Base-by-base conservation (phyloP, 2,329 filamentous ascomycete genomes). In the Diaporthe amygdali region DNA sequence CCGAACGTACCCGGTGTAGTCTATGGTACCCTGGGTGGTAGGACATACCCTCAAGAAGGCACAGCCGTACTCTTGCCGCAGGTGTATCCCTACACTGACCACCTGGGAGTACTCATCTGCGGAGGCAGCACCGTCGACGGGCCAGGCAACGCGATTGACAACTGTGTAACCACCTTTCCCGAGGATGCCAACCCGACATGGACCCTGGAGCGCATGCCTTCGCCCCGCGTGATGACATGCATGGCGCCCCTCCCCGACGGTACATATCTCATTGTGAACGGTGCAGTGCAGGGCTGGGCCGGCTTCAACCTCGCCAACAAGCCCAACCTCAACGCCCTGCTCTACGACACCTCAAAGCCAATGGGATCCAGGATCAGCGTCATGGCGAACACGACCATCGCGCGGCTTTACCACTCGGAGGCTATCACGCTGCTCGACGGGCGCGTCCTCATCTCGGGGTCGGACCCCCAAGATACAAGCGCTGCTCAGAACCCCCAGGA, bases 141-240 rank as follows among this genome's bases (percentile, higher is more conserved):
- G n/a, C 82, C 82, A 2, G 82, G 80, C 25, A 81, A 84, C 74
- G 87, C 86, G 3, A 78, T 90, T n/a, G 88, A 90, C 77, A 90
- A 90, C 78, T 90, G 88, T 78, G 84, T 89, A 30, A 85, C 85
- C 30, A 88, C 85, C 22, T 78, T 83, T 22, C 89, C 88, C 0
- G 87, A 90, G 69, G 82, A 79, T 6, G 75, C 82, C 8, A 79
- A 82, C 39, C 80, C 87, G 0, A 75, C 82, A n/a, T 91, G 88
- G 88, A 83, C 80, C 2, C 82, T 90, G 56, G 88, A 90, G 78
- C 84, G 88, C 67, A 89, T 90, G 88, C 88, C 88, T 25, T 88
- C 86, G 2, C 82, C 83, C 70, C 85, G 88, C 69, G 87, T 89
- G 54, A 84, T 89, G 74, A 78, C 84, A 0, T 87, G 86, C 77